phyloP scores from a whole-genome alignment of 2,329 filamentous ascomycete species.

The Pseudogymnoascus sp. region DNA sequence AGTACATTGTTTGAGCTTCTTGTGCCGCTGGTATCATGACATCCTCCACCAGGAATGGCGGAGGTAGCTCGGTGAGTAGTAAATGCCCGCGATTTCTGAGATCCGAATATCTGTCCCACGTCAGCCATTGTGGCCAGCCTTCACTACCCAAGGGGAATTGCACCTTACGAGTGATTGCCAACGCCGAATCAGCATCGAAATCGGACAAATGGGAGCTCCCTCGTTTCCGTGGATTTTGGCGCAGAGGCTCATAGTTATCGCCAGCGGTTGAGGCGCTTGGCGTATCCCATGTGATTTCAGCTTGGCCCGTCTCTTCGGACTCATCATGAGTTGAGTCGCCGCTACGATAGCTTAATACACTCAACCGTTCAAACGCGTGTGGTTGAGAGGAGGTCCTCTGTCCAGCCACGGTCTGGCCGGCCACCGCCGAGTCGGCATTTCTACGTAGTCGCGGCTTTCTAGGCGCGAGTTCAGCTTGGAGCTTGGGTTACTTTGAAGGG shows the following conservation, averaged over 20 bases:
- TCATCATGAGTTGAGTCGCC: background rate
- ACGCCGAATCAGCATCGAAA: constrained; percentile 28
- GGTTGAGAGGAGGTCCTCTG: background rate
- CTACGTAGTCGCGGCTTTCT: background rate
- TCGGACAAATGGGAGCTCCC: constrained; percentile 1
- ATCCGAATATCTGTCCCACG: constrained; percentile 19
- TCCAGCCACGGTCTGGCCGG: background rate
- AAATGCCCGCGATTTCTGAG: constrained; percentile 22
- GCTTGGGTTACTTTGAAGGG: constrained; percentile 14
- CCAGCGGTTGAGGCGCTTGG: background rate
- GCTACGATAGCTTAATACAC: background rate
- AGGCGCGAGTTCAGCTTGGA: background rate
- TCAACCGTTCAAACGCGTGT: background rate
- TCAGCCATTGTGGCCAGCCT: background rate
- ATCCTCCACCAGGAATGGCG: constrained; percentile 29
- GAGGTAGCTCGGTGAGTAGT: constrained; percentile 27
- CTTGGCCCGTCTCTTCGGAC: background rate
- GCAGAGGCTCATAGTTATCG: background rate
- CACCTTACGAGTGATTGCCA: constrained; percentile 28
- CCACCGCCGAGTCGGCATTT: background rate
- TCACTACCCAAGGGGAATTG: background rate
- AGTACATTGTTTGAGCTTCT: constrained; percentile 18
- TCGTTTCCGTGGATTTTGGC: background rate
- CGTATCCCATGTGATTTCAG: background rate
- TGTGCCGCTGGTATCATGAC: constrained; percentile 9